phyloP scores from a whole-genome alignment of 371 early-diverging fungal species.

The Mucor irregularis region DNA sequence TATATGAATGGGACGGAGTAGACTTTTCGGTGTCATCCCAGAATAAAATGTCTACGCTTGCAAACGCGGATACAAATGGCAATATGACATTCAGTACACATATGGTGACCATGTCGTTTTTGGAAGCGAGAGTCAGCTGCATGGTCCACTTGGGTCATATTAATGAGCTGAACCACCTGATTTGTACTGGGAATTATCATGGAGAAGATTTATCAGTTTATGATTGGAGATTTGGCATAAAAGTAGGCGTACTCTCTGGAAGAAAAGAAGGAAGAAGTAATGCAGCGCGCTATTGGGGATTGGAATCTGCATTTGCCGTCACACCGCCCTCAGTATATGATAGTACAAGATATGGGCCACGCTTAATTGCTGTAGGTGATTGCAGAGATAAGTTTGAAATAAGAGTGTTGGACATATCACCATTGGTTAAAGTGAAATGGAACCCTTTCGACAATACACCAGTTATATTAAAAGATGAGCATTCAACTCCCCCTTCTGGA shows the following conservation, averaged over 20 bases:
- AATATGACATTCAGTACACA: too few relatives aligned
- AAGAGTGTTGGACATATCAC: slow-evolving; percentile 23
- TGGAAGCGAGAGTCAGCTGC: slow-evolving; percentile 37
- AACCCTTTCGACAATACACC: slow-evolving; percentile 3
- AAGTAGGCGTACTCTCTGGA: slow-evolving; percentile 3
- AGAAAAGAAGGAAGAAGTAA: neutral
- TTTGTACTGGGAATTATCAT: slow-evolving; percentile 34
- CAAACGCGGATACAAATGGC: too few relatives aligned
- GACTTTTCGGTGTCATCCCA: too few relatives aligned
- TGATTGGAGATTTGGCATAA: slow-evolving; percentile 43
- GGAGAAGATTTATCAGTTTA: slow-evolving; percentile 32
- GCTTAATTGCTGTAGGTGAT: slow-evolving; percentile 23
- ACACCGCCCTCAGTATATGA: neutral
- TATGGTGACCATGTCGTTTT: neutral
- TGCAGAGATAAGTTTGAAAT: slow-evolving; percentile 16
- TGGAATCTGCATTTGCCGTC: slow-evolving; percentile 19
- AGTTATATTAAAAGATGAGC: neutral
- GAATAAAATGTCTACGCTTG: too few relatives aligned
- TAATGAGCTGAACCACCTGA: slow-evolving; percentile 37
- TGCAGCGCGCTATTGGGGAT: slow-evolving; percentile 21
- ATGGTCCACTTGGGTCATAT: slow-evolving; percentile 44
- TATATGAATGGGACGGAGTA: slow-evolving; percentile 15
- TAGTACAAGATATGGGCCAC: slow-evolving; percentile 4
- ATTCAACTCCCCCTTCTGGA: too few relatives aligned
- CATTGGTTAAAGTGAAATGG: slow-evolving; percentile 16